These are phyloP conservation scores for Trichomonascaceae sp. DNA, from an alignment of 1,139 yeast species.

Conservation along the genomic window DNA sequence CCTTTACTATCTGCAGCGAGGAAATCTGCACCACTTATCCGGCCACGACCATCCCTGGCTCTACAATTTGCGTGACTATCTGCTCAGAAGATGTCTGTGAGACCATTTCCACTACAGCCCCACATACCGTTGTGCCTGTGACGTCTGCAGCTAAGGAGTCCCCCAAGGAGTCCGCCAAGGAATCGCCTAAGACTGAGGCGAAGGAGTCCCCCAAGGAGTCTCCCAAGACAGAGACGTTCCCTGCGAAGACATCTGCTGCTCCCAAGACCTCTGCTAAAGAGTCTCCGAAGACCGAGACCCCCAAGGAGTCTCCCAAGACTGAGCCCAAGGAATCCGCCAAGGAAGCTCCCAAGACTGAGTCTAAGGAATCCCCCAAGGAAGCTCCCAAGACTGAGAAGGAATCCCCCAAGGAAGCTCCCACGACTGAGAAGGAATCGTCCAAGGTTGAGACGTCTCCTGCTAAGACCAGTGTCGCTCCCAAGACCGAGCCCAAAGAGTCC, in stretches of 20 bases:
- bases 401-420: neutral
- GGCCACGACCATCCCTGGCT: conserved; percentile 1
- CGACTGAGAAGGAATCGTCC: neutral
- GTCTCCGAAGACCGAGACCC: neutral
- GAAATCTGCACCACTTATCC: conserved; percentile 2
- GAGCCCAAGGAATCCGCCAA: no score
- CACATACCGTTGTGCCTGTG: neutral
- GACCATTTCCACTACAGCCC: conserved; percentile 1
- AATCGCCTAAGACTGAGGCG: neutral
- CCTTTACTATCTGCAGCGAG: conserved; percentile 1
- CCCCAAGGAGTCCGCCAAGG: neutral
- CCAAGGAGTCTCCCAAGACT: no score
- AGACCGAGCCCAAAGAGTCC: neutral
- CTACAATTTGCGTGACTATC: conserved; percentile 1
- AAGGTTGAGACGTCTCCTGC: neutral
- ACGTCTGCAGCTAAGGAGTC: neutral
- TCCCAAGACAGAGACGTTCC: neutral
- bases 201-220: neutral
- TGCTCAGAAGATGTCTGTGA: conserved; percentile 2
- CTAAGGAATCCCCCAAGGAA: no score
- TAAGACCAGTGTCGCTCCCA: neutral
- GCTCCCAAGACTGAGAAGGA: neutral
- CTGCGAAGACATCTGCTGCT: neutral
- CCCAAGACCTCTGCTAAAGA: neutral
- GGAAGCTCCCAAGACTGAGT: neutral